Evolutionary conservation across 2,329 filamentous ascomycete genomes (phyloP), one percentile per base, ranked within the genome.

Genomic region (Rasamsonia emersonii): DNA sequence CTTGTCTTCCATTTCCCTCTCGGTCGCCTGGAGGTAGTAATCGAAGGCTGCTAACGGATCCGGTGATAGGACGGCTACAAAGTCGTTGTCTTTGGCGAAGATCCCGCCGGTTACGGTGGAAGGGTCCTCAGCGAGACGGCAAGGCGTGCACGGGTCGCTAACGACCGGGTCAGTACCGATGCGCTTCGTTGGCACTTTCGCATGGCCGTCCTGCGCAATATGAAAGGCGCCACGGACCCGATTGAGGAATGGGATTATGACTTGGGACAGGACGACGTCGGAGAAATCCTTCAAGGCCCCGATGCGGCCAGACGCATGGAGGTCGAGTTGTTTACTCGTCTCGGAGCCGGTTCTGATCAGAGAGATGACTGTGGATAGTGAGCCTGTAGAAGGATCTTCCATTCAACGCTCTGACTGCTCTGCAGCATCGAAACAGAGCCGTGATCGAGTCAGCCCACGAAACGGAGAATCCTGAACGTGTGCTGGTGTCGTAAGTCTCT

Each of bases 231-330:
- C 6, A 35, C 23, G 9, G 38, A 35, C 16, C 20, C 35, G 6
- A n/a, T n/a, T n/a, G n/a, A n/a, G n/a, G 3, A 30, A 9, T 47
- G 46, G 35, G 41, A 47, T 9, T 31, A 40, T 9, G 45, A 50
- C 24, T 40, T 47, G 18, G 38, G 41, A 6, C 30, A 32, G 5
- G 43, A 46, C 33, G 35, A 41, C 16, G 40, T 59, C 28, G 45
- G 44, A 9, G 37, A 47, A 11, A 54, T 57, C 28, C 37, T 47
- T 58, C 54, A 76, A 74, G 73, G 74, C 70, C 71, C 73, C 75
- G 41, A 43, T 35, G 44, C 41, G 10, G 43, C 32, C 16, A 33
- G 50, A 19, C 41, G 46, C 23, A 50, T 53, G 47, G 41, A 52
- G 28, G 44, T 39, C 11, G 45, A 50, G 36, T 25, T 54, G 3